Evolutionary conservation across 1,284 basidiomycete genomes (phyloP), one percentile per base, ranked within the genome.

Genomic region (Ceraceosorus guamensis): DNA sequence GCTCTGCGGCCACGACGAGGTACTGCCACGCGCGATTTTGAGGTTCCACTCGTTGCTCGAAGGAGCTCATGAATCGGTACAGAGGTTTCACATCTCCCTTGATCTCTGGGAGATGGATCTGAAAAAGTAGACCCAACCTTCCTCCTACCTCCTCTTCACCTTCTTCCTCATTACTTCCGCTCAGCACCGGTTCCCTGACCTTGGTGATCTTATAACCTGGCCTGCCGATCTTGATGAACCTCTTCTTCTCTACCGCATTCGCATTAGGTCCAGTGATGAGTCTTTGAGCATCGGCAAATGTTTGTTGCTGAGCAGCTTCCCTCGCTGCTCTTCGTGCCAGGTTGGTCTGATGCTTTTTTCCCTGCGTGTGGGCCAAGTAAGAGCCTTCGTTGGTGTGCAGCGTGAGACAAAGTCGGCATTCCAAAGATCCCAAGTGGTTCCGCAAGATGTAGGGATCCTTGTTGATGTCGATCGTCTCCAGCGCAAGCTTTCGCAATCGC

Each of bases 331-430:
- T 85, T 47, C 95, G 84, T 4, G 93, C 95, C 37, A 99, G 84
- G 76, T 98, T 98, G 1, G 93, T 96, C 77, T 98, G 95, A 75
- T 98, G 95, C 77, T 98, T 99, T 80, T 98, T 98, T 33, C 95
- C 95, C 80, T 98, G 95, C 0, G 95, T 99, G 70, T 99, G 95
- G 0, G 95, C 93, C 48, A 99, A 87, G 77, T 99, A 99, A 18
- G 91, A 96, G 31, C 95, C 95, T 79, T 99, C 95, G 76, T 98
- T 98, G 30, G 95, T 96, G 79, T 99, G 95, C 5, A 98, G 83
- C 0, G 95, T 99, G 41, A 99, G 80, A 77, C 95, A 98, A 41
- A 99, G 84, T 68, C 93, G 88, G 79, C 95, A 99, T 83, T 98
- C 95, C 53, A 98, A 84, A 7, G 91, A 95, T 46, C 95, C 83